Conservation (phyloP, 1,284 basidiomycete species). For the Hypsizygus ulmarius region DNA sequence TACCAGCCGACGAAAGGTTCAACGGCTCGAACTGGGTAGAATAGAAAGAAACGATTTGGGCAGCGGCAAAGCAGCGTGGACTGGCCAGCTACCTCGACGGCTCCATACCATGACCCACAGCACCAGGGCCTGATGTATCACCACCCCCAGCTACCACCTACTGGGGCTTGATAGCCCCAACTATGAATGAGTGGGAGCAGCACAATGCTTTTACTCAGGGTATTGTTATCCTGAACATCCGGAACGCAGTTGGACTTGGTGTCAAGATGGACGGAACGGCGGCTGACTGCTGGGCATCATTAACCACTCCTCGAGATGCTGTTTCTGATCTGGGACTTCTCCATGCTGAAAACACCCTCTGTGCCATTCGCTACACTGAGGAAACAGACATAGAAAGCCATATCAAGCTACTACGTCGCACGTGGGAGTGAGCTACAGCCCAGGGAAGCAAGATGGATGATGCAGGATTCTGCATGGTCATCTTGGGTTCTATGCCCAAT, state of each 20-base stretch:
- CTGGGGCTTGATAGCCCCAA: slow-evolving; percentile 15
- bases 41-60: slow-evolving; percentile 12
- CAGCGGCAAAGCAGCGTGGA: no score
- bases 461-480: neutral
- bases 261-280: slow-evolving; percentile 21
- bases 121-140: no score
- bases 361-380: neutral
- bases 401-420: neutral
- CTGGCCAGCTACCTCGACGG: slow-evolving; percentile 9
- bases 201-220: slow-evolving; percentile 18
- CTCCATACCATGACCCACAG: neutral
- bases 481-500: neutral
- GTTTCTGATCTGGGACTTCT: neutral
- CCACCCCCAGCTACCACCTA: slow-evolving; percentile 4
- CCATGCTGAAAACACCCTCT: neutral
- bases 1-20: slow-evolving; percentile 2
- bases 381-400: neutral
- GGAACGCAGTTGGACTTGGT: slow-evolving; percentile 20
- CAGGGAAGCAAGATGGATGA: slow-evolving; percentile 5
- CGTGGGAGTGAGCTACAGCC: neutral
- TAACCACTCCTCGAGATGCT: slow-evolving; percentile 6
- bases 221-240: slow-evolving; percentile 17
- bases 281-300: slow-evolving; percentile 22
- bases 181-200: slow-evolving; percentile 18
- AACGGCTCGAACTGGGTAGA: slow-evolving; percentile 5